Evolutionary conservation across 2,329 filamentous ascomycete species (phyloP).

Genomic region (Alternaria arborescens): DNA sequence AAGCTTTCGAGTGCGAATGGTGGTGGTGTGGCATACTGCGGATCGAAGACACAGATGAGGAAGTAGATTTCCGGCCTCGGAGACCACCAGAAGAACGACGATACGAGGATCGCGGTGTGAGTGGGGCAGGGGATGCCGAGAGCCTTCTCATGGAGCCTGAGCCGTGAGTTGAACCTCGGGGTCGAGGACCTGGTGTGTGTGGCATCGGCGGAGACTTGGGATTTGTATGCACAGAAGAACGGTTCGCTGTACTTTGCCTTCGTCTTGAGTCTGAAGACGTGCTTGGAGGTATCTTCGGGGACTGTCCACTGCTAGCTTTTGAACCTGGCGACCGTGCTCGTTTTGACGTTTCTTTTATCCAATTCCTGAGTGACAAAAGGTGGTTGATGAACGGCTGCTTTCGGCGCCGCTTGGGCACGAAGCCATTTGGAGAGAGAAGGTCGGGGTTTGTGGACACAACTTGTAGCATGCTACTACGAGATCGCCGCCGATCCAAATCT

Average conservation of each 20-base stretch:
- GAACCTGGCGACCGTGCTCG: conserved; percentile 47
- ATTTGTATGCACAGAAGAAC: conserved; percentile 47
- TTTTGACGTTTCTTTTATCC: conserved; percentile 70
- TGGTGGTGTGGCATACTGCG: conserved; percentile 80
- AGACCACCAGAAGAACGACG: conserved; percentile 84
- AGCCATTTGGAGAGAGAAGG: conserved; percentile 64
- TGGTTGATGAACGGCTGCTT: conserved; percentile 73
- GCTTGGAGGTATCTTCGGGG: conserved; percentile 42
- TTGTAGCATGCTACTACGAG: conserved; percentile 85
- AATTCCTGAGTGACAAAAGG: conserved; percentile 73
- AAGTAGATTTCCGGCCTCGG: conserved; percentile 92
- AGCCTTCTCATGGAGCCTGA: conserved; percentile 62
- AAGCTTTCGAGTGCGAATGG: conserved; percentile 91
- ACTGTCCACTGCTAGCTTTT: conserved; percentile 47
- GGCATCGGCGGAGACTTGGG: conserved; percentile 50
- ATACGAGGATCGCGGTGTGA: conserved; percentile 88
- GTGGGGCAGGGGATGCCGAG: conserved; percentile 83
- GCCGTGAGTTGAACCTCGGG: conserved; percentile 56
- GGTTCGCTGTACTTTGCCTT: conserved; percentile 48
- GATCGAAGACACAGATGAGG: conserved; percentile 91
- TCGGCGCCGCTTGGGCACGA: conserved; percentile 64
- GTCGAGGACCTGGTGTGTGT: conserved; percentile 47
- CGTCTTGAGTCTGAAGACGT: conserved; percentile 43
- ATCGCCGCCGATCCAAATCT: conserved; percentile 72
- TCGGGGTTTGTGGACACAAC: conserved; percentile 77